A percentile compares a stretch with the other conserved stretches of the same genome.
These are phyloP conservation scores for Cylindrotheca fusiformis DNA, from an alignment of 108 stramenopile species.

Conservation along the genomic window DNA sequence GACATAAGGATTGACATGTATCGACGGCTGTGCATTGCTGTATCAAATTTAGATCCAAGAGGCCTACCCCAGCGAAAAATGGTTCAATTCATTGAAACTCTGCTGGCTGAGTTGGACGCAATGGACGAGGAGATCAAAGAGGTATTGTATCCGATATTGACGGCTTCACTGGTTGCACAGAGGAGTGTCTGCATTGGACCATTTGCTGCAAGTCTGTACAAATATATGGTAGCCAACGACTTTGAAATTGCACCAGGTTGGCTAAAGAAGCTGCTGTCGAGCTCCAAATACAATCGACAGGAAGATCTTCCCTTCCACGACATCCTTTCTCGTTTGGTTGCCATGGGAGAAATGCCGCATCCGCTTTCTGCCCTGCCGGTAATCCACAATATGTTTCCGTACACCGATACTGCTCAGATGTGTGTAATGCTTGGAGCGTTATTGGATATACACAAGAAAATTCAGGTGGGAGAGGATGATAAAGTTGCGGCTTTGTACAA, in stretches of 20 bases:
- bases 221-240: slow-evolving; percentile 26
- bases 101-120: slow-evolving; percentile 20
- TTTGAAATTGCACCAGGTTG: slow-evolving; percentile 14
- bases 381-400: slow-evolving; percentile 49
- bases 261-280: slow-evolving; percentile 27
- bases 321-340: slow-evolving; percentile 22
- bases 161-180: slow-evolving; percentile 27
- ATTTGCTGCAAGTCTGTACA: slow-evolving; percentile 22
- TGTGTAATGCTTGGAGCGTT: slow-evolving; percentile 24
- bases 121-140: slow-evolving; percentile 13
- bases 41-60: slow-evolving; percentile 8
- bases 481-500: slow-evolving; percentile 14
- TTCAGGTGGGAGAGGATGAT: not conserved
- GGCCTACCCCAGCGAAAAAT: not conserved
- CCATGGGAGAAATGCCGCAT: not conserved
- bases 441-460: slow-evolving; percentile 4
- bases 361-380: slow-evolving; percentile 21
- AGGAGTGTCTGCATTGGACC: slow-evolving; percentile 16
- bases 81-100: slow-evolving; percentile 4
- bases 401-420: slow-evolving; percentile 23
- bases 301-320: slow-evolving; percentile 45
- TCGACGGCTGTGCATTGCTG: slow-evolving; percentile 1
- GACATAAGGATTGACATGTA: slow-evolving; percentile 10
- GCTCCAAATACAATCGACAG: slow-evolving; percentile 38
- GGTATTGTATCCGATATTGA: slow-evolving; percentile 22